A percentile compares a stretch with the other conserved stretches of the same genome.
These are phyloP conservation scores for Suillus weaverae DNA, from an alignment of 768 basidiomycete species.

Conservation along the genomic window DNA sequence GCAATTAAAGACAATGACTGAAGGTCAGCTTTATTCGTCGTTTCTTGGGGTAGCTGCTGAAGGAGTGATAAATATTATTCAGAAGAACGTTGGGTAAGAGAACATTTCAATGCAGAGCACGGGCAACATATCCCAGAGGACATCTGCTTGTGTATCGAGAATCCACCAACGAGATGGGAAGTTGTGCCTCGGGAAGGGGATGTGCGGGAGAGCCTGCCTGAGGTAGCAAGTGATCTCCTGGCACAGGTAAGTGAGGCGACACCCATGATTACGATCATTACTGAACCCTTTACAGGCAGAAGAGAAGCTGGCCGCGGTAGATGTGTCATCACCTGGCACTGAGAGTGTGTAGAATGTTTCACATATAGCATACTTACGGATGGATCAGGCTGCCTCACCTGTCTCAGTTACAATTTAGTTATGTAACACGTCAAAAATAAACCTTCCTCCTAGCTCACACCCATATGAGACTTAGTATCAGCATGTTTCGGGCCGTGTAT, in stretches of 20 bases:
- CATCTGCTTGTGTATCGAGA: conserved; percentile 74
- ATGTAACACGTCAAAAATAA: not conserved
- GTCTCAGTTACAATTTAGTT: not conserved
- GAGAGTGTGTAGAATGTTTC: conserved; percentile 27
- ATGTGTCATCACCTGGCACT: conserved; percentile 15
- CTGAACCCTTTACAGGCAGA: conserved; percentile 28
- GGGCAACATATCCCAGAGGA: conserved; percentile 77
- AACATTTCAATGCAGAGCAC: conserved; percentile 70
- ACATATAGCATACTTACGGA: not conserved
- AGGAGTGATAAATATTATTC: conserved; percentile 2
- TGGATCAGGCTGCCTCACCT: not conserved
- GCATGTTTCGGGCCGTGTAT: not conserved
- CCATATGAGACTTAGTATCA: not conserved
- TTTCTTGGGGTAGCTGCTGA: conserved; percentile 3
- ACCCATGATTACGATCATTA: not conserved
- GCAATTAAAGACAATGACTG: conserved; percentile 63
- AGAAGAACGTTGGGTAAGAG: conserved; percentile 71
- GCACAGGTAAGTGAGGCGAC: conserved; percentile 43
- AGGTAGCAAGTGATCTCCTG: conserved; percentile 60
- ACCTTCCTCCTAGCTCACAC: conserved; percentile 1
- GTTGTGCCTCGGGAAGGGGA: conserved; percentile 60
- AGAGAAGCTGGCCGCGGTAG: conserved; percentile 22
- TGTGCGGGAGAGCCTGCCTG: conserved; percentile 56
- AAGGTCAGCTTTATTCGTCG: conserved; percentile 45
- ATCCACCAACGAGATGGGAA: conserved; percentile 73